Base-by-base conservation (phyloP, 2,329 filamentous ascomycete genomes). In the Passalora sequoiae region DNA sequence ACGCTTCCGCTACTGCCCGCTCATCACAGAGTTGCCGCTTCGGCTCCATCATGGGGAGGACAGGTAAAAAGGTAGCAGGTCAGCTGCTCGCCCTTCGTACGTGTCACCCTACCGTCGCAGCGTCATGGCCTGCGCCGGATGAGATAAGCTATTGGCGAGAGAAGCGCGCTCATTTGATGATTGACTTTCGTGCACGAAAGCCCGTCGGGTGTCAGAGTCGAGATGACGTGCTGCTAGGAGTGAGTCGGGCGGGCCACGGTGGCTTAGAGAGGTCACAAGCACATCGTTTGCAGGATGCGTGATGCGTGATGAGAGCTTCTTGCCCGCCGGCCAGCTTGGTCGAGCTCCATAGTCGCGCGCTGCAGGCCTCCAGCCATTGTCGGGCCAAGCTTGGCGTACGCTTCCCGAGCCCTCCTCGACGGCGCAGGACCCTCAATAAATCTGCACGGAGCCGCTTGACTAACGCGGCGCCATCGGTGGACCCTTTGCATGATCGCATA, bases 281-380 rank as follows among this genome's bases (percentile, higher is more conserved):
- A 40, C 51, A 47, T 42, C 29, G 45, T 35, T 41, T 49, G 45
- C 51, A 51, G 45, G 48, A 46, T n/a, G n/a, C n/a, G n/a, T n/a
- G n/a, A n/a, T n/a, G n/a, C n/a, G n/a, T n/a, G n/a, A n/a, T n/a
- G n/a, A n/a, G n/a, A n/a, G n/a, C n/a, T n/a, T n/a, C n/a, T n/a
- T n/a, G 37, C 41, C 39, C 24, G 40, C 39, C 41, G 43, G 43
- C 25, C 22, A 25, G 28, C 25, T 7, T 16, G 27, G 16, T 32
- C 33, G 30, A 46, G 35, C 20, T 15, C 32, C 40, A 24, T 24
- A 17, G 33, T 24, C 19, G 33, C 13, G 36, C 39, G 29, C n/a
- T n/a, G n/a, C n/a, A n/a, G n/a, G n/a, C n/a, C n/a, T 31, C 36
- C 39, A 40, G 46, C 46, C 43, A 51, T 46, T 33, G 29, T 44